phyloP scores from a whole-genome alignment of 2,329 filamentous ascomycete species.

The Alternaria triticimaculans region DNA sequence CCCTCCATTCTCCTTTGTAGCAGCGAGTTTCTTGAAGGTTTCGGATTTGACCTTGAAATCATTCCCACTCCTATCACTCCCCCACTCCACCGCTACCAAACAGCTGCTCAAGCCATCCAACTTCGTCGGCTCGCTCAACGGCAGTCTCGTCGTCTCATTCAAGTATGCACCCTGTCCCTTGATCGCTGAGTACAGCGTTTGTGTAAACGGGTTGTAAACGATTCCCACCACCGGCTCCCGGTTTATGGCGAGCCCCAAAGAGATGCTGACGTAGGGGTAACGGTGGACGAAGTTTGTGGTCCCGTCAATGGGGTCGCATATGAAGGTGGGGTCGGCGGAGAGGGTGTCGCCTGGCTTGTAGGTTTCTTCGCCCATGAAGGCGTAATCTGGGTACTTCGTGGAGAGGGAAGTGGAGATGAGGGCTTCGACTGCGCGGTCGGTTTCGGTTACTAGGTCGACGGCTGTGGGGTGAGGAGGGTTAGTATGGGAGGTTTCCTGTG shows the following conservation, averaged over 20 bases:
- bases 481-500: neutral
- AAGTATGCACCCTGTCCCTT: conserved; percentile 69
- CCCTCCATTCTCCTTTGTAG: conserved; percentile 66
- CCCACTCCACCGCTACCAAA: conserved; percentile 77
- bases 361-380: conserved; percentile 63
- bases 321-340: conserved; percentile 73
- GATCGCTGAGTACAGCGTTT: conserved; percentile 72
- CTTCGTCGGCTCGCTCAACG: conserved; percentile 60
- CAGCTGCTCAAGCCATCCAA: conserved; percentile 67
- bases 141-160: conserved; percentile 50
- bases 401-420: conserved; percentile 61
- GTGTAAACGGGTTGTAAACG: conserved; percentile 80
- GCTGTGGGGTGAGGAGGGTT: conserved; percentile 43
- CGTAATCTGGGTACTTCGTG: conserved; percentile 60
- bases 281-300: conserved; percentile 83
- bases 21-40: conserved; percentile 65
- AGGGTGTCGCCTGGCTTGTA: conserved; percentile 70
- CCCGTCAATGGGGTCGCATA: conserved; percentile 83
- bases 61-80: conserved; percentile 68
- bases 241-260: conserved; percentile 72
- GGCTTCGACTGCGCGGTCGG: conserved; percentile 66
- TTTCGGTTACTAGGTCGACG: conserved; percentile 69
- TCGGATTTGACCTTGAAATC: conserved; percentile 74
- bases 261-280: conserved; percentile 77
- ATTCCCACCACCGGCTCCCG: conserved; percentile 71